Percentiles rank a stretch among this genome's conserved stretches.
Evolutionary conservation across 2,329 filamentous ascomycete species (phyloP).

Genomic region (Fusarium dimerum): DNA sequence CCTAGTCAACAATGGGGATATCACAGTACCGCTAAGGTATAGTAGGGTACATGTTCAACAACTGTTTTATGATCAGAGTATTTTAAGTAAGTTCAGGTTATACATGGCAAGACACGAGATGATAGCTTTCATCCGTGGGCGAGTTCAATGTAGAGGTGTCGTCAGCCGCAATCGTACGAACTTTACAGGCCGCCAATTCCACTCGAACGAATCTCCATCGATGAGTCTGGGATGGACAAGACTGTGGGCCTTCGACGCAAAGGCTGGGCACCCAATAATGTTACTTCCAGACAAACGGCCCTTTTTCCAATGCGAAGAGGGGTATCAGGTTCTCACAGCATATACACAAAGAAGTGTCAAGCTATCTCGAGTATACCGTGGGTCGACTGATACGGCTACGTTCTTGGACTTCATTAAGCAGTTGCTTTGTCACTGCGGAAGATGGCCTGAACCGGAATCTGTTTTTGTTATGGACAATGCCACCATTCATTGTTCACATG

Average conservation of each 20-base stretch:
- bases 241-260: constrained; percentile 1
- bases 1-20: too few species aligned
- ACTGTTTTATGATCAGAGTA: too few species aligned
- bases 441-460: constrained; percentile 35
- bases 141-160: constrained; percentile 5
- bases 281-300: neutral
- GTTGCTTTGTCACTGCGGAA: constrained; percentile 33
- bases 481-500: constrained; percentile 30
- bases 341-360: constrained; percentile 21
- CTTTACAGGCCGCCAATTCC: constrained; percentile 25
- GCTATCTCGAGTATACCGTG: constrained; percentile 27
- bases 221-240: constrained; percentile 6
- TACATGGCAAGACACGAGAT: constrained; percentile 7
- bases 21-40: too few species aligned
- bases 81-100: too few species aligned
- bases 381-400: constrained; percentile 29
- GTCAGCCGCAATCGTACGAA: constrained; percentile 21
- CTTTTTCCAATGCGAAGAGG: constrained; percentile 2
- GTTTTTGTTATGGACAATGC: constrained; percentile 39
- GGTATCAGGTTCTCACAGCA: constrained; percentile 2
- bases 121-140: constrained; percentile 1
- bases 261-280: constrained; percentile 2
- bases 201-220: constrained; percentile 29
- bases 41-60: too few species aligned
- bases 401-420: constrained; percentile 35